Base-by-base conservation (phyloP, 495 filamentous ascomycete genomes). In the Lophiostoma macrostomum region DNA sequence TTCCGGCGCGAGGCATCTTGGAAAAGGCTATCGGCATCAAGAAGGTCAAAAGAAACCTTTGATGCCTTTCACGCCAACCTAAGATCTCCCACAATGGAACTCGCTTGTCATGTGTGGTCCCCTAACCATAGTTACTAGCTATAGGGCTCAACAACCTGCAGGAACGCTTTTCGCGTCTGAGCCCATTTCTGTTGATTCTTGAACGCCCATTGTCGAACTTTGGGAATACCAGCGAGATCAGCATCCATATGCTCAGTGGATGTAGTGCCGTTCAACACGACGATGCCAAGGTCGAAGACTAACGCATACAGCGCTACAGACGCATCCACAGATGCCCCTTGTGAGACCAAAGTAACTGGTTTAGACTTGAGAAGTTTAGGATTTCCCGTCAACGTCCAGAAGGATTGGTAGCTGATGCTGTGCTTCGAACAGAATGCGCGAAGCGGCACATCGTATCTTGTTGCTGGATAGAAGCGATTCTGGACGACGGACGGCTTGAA, bases 371-470 rank as follows among this genome's bases (percentile, higher is more conserved):
- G 48, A 36, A 90, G 71, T 13, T 75, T 67, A 8, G 74, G 79
- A 56, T 93, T 91, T 0, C 78, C 88, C 0, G 80, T 86, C 64
- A 93, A 63, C 1, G 85, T 90, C 87, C 87, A 90, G 69, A 90
- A 91, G 18, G 80, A 76, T 65, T 91, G 86, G 62, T 89, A 91
- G 13, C 75, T 63, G 30, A 87, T 81, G 20, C 71, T 72, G 5
- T 77, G 68, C 28, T 78, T 74, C 12, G 72, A 68, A 61, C 85
- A 89, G 64, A 82, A 91, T 0, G 64, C 63, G 8, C 87, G 77
- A 6, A 90, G 56, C 1, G 72, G 65, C 1, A 72, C 63, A 50
- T 91, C 88, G 65, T 79, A 91, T 4, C 64, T 52, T 3, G 79
- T 85, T 1, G 67, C 72, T 1, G 69, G 68, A 50, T 83, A 78